These are phyloP conservation scores for Omphalea diandra DNA, from an alignment of 441 rosid species.

Conservation along the genomic window DNA sequence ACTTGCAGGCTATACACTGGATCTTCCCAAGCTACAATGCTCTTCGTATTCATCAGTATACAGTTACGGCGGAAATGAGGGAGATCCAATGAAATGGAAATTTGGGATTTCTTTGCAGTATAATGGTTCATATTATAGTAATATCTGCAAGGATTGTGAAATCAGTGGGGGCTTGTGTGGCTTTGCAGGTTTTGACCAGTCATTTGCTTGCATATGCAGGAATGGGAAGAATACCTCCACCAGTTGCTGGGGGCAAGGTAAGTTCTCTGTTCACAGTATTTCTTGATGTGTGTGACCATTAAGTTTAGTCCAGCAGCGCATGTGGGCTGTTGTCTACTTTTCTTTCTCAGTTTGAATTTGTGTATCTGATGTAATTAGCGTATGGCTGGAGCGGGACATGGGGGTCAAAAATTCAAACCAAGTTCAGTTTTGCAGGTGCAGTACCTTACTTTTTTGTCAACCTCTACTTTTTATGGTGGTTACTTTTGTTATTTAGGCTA, in stretches of 20 bases:
- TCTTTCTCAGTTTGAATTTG: neutral
- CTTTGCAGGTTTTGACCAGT: slow-evolving; percentile 52
- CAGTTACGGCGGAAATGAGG: slow-evolving; percentile 53
- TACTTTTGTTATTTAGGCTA: slow-evolving; percentile 1
- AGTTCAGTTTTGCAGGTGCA: slow-evolving; percentile 44
- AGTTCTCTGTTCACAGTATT: slow-evolving; percentile 23
- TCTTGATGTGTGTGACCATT: slow-evolving; percentile 8
- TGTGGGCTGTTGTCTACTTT: slow-evolving; percentile 4
- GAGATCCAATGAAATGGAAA: slow-evolving; percentile 65
- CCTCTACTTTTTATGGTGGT: slow-evolving; percentile 17
- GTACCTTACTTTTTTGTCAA: slow-evolving; percentile 21
- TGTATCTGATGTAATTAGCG: slow-evolving; percentile 29
- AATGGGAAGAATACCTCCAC: slow-evolving; percentile 54
- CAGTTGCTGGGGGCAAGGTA: slow-evolving; percentile 57
- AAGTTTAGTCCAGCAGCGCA: neutral
- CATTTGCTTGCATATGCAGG: slow-evolving; percentile 64
- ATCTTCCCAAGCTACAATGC: slow-evolving; percentile 67
- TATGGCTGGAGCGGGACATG: slow-evolving; percentile 50
- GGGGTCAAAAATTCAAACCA: slow-evolving; percentile 40
- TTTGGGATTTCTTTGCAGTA: slow-evolving; percentile 56
- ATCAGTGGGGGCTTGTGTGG: slow-evolving; percentile 71
- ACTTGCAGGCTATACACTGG: slow-evolving; percentile 50
- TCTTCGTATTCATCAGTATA: slow-evolving; percentile 56
- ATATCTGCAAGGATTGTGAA: slow-evolving; percentile 57
- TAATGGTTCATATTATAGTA: slow-evolving; percentile 41